Conservation (phyloP, 2,329 filamentous ascomycete genomes). For the Penicillium decumbens region DNA sequence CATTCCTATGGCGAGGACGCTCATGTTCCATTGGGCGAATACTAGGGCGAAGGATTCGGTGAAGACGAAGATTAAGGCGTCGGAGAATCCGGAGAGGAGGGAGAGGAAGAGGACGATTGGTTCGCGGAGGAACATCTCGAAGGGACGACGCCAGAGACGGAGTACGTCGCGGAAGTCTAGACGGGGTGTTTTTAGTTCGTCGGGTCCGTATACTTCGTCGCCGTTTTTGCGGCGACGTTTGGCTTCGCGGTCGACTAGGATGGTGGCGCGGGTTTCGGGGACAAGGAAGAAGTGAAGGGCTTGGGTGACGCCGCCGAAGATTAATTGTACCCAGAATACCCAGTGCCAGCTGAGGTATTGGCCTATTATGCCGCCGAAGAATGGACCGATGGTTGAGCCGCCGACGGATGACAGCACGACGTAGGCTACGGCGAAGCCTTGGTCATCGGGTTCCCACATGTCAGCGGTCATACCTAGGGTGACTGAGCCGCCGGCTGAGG, state of each 20-base stretch:
- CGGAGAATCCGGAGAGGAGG: constrained; percentile 66
- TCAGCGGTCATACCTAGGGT: constrained; percentile 72
- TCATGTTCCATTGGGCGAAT: constrained; percentile 63
- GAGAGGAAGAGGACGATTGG: constrained; percentile 68
- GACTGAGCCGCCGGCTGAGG: constrained; percentile 67
- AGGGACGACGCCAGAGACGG: constrained; percentile 59
- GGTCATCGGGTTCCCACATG: constrained; percentile 64
- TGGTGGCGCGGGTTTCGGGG: constrained; percentile 54
- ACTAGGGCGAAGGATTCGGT: constrained; percentile 67
- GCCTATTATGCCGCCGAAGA: constrained; percentile 52
- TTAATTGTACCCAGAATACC: constrained; percentile 62
- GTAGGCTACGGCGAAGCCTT: constrained; percentile 70
- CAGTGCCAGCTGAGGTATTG: constrained; percentile 54
- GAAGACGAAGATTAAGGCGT: constrained; percentile 73
- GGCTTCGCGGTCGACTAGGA: constrained; percentile 56
- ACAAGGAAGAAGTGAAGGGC: constrained; percentile 54
- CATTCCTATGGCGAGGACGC: constrained; percentile 53
- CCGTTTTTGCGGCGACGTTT: constrained; percentile 51
- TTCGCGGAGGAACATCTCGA: constrained; percentile 69
- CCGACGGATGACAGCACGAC: constrained; percentile 75
- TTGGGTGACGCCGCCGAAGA: constrained; percentile 53
- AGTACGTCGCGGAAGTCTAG: constrained; percentile 43
- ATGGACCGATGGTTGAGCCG: constrained; percentile 60
- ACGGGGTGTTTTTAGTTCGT: constrained; percentile 46
- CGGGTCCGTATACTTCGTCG: constrained; percentile 64